Evolutionary conservation across 805 yeast species (phyloP).

Genomic region (Wickerhamomyces rabaulensis): DNA sequence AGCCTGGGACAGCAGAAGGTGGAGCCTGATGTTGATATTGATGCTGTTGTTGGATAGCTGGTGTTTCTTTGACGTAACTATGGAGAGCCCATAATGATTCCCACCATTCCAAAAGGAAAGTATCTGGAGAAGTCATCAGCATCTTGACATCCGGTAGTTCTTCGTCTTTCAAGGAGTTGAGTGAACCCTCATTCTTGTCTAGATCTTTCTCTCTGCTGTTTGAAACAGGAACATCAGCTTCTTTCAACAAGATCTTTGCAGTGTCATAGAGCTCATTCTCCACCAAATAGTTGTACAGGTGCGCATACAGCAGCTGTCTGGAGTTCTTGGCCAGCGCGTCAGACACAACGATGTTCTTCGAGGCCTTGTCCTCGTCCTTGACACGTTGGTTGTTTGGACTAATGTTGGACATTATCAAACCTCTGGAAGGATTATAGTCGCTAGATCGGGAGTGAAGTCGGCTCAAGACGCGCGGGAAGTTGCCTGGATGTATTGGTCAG

Average conservation of each 20-base stretch:
- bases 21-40: conserved; percentile 5
- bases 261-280: conserved; percentile 44
- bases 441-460: too few relatives aligned
- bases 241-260: conserved; percentile 42
- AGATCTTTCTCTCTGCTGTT: conserved; percentile 9
- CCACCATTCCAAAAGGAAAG: conserved; percentile 56
- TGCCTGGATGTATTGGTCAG: too few relatives aligned
- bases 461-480: too few relatives aligned
- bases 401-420: background rate
- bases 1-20: background rate
- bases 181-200: conserved; percentile 6
- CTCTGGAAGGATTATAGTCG: background rate
- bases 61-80: conserved; percentile 34
- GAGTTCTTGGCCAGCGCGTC: conserved; percentile 44
- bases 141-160: conserved; percentile 30
- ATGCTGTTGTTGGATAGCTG: conserved; percentile 21
- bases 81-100: conserved; percentile 44
- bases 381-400: background rate
- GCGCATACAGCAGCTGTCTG: conserved; percentile 45
- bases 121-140: conserved; percentile 38
- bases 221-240: conserved; percentile 38
- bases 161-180: conserved; percentile 9
- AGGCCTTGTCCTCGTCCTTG: background rate
- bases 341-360: conserved; percentile 27
- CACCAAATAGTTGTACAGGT: conserved; percentile 44